Conservation (phyloP, 2,329 filamentous ascomycete species). For the Fusarium tuaranense region DNA sequence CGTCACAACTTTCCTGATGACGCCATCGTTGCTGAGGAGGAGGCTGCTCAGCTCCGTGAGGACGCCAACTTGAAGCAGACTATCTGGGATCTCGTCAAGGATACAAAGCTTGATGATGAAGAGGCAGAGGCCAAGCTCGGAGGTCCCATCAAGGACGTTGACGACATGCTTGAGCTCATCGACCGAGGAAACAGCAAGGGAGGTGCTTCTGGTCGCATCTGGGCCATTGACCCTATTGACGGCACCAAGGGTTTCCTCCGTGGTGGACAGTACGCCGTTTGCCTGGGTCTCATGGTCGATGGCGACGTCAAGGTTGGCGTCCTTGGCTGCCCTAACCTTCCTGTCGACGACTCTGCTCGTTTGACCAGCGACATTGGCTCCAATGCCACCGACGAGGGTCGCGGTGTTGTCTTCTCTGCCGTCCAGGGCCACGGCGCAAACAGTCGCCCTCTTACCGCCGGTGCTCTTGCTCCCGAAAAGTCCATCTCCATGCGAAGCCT, state of each 20-base stretch:
- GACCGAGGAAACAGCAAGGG: constrained; percentile 78
- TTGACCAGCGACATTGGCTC: constrained; percentile 76
- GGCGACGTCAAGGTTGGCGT: constrained; percentile 95
- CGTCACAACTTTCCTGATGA: constrained; percentile 90
- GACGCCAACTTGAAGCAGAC: constrained; percentile 74
- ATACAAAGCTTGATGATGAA: constrained; percentile 72
- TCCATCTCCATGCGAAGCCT: constrained; percentile 84
- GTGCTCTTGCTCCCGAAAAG: constrained; percentile 65
- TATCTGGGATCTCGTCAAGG: constrained; percentile 86
- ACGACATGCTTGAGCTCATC: constrained; percentile 75
- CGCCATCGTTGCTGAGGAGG: constrained; percentile 94
- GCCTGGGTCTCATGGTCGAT: constrained; percentile 90
- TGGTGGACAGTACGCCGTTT: constrained; percentile 97
- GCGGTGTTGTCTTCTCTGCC: constrained; percentile 90
- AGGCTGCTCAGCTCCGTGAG: constrained; percentile 81
- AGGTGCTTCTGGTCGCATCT: constrained; percentile 82
- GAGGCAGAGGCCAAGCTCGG: constrained; percentile 73
- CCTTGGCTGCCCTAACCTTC: constrained; percentile 94
- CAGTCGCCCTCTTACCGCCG: constrained; percentile 76
- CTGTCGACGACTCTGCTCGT: constrained; percentile 77
- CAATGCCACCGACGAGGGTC: constrained; percentile 79
- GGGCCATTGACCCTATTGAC: constrained; percentile 97
- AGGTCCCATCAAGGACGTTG: constrained; percentile 74
- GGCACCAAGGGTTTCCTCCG: constrained; percentile 97
- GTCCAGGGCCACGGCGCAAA: constrained; percentile 82